These are phyloP conservation scores for Gynostemma pentaphyllum DNA, from an alignment of 306 rosid species.

Conservation along the genomic window DNA sequence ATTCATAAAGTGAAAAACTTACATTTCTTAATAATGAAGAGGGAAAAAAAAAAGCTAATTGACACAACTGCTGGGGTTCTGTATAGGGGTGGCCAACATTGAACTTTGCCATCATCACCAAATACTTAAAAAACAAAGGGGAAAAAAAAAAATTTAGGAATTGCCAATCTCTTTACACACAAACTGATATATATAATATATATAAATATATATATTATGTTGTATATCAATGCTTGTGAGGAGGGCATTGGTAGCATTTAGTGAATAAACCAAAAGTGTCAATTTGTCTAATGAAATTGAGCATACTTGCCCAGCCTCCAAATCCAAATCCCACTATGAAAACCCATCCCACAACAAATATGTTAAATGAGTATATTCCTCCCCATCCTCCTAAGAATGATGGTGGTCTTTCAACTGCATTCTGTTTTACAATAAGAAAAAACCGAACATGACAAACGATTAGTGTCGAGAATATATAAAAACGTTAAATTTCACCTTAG, in stretches of 20 bases:
- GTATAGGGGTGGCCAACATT: conserved; percentile 63
- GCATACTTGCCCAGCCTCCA: conserved; percentile 97
- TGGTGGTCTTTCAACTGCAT: conserved; percentile 91
- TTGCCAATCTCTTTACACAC: conserved; percentile 79
- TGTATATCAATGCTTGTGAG: conserved; percentile 67
- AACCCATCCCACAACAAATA: conserved; percentile 87
- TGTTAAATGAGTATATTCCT: conserved; percentile 58
- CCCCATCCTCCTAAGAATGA: conserved; percentile 78
- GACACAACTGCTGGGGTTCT: conserved; percentile 38
- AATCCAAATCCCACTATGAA: conserved; percentile 88
- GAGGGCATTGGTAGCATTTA: conserved; percentile 85
- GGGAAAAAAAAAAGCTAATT: conserved; percentile 8
- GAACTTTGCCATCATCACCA: conserved; percentile 49
- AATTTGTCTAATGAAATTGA: conserved; percentile 71
- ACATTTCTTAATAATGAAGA: background rate
- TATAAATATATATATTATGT: too few species aligned
- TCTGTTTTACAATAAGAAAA: conserved; percentile 30
- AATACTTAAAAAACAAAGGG: conserved; percentile 2
- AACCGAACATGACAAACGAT: too few species aligned
- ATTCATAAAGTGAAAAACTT: conserved; percentile 1
- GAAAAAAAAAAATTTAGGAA: conserved; percentile 4
- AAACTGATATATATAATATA: too few species aligned
- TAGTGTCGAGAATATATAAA: too few species aligned
- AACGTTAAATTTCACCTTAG: too few species aligned
- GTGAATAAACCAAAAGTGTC: conserved; percentile 78